These are phyloP conservation scores for Musa troglodytarum DNA, from an alignment of 176 grass and related monocot genomes.

Conservation along the genomic window DNA sequence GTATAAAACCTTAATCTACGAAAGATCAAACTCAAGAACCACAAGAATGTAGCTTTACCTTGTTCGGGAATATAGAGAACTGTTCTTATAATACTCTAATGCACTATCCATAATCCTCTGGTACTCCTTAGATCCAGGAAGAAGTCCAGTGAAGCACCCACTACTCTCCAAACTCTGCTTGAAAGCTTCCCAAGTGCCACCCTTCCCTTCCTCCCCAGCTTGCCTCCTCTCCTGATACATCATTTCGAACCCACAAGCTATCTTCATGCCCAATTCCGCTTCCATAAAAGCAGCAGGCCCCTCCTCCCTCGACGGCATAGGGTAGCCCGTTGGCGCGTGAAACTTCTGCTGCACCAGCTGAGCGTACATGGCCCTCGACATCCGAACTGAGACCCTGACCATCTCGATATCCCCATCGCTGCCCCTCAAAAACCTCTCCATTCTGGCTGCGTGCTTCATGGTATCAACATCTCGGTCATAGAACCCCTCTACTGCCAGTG, in stretches of 20 bases:
- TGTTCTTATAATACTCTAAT: conserved; percentile 75
- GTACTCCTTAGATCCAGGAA: conserved; percentile 85
- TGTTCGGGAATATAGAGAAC: conserved; percentile 44
- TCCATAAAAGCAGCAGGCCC: conserved; percentile 47
- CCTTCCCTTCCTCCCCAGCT: conserved; percentile 55
- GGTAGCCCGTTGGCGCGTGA: conserved; percentile 63
- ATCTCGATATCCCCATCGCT: conserved; percentile 46
- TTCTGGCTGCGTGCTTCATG: conserved; percentile 90
- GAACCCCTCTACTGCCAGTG: conserved; percentile 66
- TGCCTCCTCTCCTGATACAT: conserved; percentile 77
- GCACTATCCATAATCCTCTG: conserved; percentile 61
- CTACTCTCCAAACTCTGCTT: conserved; percentile 58
- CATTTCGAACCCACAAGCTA: conserved; percentile 93
- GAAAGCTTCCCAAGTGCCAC: conserved; percentile 78
- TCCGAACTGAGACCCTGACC: conserved; percentile 53
- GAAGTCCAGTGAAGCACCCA: conserved; percentile 68
- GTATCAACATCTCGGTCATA: conserved; percentile 80
- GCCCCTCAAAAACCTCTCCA: conserved; percentile 66
- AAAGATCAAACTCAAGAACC: background rate
- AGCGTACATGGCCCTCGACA: conserved; percentile 85
- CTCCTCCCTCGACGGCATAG: conserved; percentile 68
- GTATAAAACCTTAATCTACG: too few species aligned
- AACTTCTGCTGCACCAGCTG: conserved; percentile 94
- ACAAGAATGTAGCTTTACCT: conserved; percentile 28
- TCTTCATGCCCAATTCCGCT: conserved; percentile 88